Evolutionary conservation across 2,329 filamentous ascomycete genomes (phyloP).

Genomic region (Penicillium sp.): DNA sequence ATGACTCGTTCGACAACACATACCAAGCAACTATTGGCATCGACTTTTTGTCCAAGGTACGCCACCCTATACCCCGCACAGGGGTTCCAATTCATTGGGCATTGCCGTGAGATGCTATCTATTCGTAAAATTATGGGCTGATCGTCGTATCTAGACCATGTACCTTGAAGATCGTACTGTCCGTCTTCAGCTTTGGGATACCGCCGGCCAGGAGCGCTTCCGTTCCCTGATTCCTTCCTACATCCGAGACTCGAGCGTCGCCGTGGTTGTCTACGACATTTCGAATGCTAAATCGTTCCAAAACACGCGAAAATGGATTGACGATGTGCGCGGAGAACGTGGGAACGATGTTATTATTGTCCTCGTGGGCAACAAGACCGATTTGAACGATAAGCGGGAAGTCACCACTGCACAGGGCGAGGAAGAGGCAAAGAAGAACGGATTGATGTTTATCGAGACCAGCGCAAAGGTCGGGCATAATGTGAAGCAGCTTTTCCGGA

Average conservation of each 20-base stretch:
- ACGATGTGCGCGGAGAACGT: constrained; percentile 92
- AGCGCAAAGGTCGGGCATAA: constrained; percentile 97
- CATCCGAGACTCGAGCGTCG: constrained; percentile 96
- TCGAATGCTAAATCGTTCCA: constrained; percentile 97
- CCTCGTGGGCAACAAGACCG: constrained; percentile 97
- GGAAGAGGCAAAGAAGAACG: constrained; percentile 97
- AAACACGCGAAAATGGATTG: constrained; percentile 99
- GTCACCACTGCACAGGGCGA: constrained; percentile 95
- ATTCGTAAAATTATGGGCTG: background rate
- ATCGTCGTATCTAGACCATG: constrained; percentile 69
- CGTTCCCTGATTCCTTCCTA: constrained; percentile 96
- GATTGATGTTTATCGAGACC: constrained; percentile 98
- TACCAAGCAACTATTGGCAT: constrained; percentile 99
- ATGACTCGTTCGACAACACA: constrained; percentile 99
- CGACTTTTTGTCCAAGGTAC: constrained; percentile 96
- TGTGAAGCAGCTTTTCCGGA: constrained; percentile 94
- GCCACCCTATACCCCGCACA: constrained; percentile 21
- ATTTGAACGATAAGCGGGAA: constrained; percentile 96
- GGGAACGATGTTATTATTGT: constrained; percentile 99
- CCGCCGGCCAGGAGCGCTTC: constrained; percentile 95
- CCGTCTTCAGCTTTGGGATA: constrained; percentile 96
- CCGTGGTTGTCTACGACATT: constrained; percentile 98
- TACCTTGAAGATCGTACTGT: constrained; percentile 98
- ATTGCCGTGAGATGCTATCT: background rate
- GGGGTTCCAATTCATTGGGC: background rate